Conservation (phyloP, 306 rosid genomes). For the Dryas octopetala region DNA sequence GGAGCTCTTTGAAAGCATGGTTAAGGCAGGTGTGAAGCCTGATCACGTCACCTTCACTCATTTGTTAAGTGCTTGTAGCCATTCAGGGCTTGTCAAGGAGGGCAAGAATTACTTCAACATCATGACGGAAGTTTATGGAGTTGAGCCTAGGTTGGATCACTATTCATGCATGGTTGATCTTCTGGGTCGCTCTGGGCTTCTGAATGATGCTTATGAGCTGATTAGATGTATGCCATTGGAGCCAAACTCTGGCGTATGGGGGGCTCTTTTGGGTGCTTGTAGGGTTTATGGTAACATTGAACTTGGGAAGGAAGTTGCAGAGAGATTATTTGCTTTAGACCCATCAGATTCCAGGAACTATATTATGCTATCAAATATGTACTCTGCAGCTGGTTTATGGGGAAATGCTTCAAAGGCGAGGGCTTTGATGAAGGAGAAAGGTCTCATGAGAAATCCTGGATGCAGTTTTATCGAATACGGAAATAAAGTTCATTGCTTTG, state of each 20-base stretch:
- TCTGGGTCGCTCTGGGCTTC: constrained; percentile 66
- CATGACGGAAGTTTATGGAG: constrained; percentile 53
- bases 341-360: constrained; percentile 67
- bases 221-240: constrained; percentile 59
- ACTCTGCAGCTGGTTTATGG: constrained; percentile 68
- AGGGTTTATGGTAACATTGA: constrained; percentile 51
- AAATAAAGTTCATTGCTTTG: constrained; percentile 54
- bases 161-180: constrained; percentile 91
- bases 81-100: constrained; percentile 67
- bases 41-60: constrained; percentile 84
- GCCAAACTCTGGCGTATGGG: constrained; percentile 82
- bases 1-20: constrained; percentile 49
- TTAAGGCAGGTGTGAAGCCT: constrained; percentile 51
- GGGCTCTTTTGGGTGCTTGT: constrained; percentile 81
- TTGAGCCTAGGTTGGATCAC: constrained; percentile 66
- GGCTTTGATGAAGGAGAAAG: constrained; percentile 61
- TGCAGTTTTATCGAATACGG: constrained; percentile 63
- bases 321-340: constrained; percentile 52
- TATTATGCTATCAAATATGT: constrained; percentile 68
- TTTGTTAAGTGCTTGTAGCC: constrained; percentile 80
- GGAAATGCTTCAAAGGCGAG: constrained; percentile 61
- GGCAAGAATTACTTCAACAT: constrained; percentile 57
- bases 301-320: constrained; percentile 72
- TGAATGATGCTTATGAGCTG: constrained; percentile 56
- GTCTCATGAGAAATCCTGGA: constrained; percentile 49